phyloP scores from a whole-genome alignment of 2,329 filamentous ascomycete genomes.

The Achaetomium macrosporum region DNA sequence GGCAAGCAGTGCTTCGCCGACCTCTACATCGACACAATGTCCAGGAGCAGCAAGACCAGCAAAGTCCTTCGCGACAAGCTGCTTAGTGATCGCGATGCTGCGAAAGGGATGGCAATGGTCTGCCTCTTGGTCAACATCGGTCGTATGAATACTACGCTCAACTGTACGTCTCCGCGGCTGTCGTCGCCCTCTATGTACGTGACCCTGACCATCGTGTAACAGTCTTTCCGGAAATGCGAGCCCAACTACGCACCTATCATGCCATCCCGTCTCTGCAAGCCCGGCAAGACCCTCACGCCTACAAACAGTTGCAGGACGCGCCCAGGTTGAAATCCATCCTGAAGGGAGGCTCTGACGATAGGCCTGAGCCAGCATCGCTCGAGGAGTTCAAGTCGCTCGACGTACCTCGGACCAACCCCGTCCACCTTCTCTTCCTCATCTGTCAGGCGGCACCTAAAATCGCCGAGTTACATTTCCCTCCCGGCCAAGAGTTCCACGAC shows the following conservation, averaged over 20 bases:
- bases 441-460: constrained; percentile 85
- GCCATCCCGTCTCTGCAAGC: constrained; percentile 95
- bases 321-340: constrained; percentile 94
- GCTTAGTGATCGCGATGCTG: constrained; percentile 81
- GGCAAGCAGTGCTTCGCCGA: constrained; percentile 81
- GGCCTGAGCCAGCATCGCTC: constrained; percentile 73
- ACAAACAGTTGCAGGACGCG: constrained; percentile 96
- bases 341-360: constrained; percentile 91
- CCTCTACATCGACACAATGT: constrained; percentile 98
- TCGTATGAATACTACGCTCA: constrained; percentile 97
- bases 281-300: constrained; percentile 88
- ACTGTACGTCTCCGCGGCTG: constrained; percentile 58
- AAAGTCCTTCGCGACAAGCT: constrained; percentile 97
- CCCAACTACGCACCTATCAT: constrained; percentile 94
- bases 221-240: constrained; percentile 99
- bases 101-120: constrained; percentile 99
- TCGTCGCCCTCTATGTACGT: constrained; percentile 2
- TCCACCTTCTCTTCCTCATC: constrained; percentile 94
- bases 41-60: constrained; percentile 96
- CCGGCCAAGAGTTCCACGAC: constrained; percentile 86
- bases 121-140: constrained; percentile 95
- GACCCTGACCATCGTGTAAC: constrained; percentile 26
- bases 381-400: constrained; percentile 68
- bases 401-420: constrained; percentile 80
- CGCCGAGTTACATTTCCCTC: constrained; percentile 85